phyloP scores from a whole-genome alignment of 2,329 filamentous ascomycete genomes.

The Colletotrichum destructivum region DNA sequence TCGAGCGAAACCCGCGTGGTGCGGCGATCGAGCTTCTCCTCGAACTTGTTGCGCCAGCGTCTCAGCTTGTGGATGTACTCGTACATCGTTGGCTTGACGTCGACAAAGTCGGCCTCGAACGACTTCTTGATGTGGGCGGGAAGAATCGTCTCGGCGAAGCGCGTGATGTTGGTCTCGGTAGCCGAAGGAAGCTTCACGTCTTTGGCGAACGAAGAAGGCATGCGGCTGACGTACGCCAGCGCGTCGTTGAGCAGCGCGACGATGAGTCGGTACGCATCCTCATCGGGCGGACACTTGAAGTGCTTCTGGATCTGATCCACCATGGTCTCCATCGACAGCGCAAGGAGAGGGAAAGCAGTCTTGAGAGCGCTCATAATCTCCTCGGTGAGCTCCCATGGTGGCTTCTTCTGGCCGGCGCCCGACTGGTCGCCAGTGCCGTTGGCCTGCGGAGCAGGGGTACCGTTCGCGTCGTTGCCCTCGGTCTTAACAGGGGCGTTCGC shows the following conservation, averaged over 20 bases:
- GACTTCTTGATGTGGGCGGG: constrained; percentile 95
- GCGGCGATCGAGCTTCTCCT: constrained; percentile 94
- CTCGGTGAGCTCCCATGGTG: constrained; percentile 96
- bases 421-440: constrained; percentile 44
- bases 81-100: constrained; percentile 95
- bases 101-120: constrained; percentile 97
- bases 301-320: constrained; percentile 99
- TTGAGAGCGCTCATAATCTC: constrained; percentile 96
- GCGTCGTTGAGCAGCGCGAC: constrained; percentile 98
- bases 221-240: constrained; percentile 90
- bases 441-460: constrained; percentile 33
- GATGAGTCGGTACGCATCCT: constrained; percentile 97
- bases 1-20: constrained; percentile 83
- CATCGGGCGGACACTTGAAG: constrained; percentile 98
- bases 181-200: constrained; percentile 91
- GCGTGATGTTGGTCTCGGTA: constrained; percentile 95
- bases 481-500: constrained; percentile 59
- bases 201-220: constrained; percentile 87
- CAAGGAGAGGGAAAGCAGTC: constrained; percentile 95
- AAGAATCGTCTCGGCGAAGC: constrained; percentile 96
- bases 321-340: constrained; percentile 99
- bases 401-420: constrained; percentile 72
- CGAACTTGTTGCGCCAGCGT: constrained; percentile 97
- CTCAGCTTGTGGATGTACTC: constrained; percentile 98
- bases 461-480: constrained; percentile 57